Base-by-base conservation (phyloP, 441 rosid genomes). In the Arabidopsis lyrata region DNA sequence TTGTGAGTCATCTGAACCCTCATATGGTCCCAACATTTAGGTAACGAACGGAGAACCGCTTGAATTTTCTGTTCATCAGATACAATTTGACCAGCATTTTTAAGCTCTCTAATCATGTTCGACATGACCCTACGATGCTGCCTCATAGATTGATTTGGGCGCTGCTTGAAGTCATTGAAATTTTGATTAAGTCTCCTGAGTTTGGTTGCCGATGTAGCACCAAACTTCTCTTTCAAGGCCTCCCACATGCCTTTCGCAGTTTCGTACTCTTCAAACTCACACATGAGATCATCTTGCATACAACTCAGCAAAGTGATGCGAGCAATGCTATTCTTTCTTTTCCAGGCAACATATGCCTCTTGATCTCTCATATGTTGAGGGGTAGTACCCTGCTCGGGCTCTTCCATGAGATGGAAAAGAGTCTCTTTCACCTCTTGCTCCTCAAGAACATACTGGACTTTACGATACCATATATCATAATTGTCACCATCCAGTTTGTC, bases 381-480 rank as follows among this genome's bases (percentile, higher is more conserved):
- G 5, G 31, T 29, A 29, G 31, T 29, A 29, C 31, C 31, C 3
- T 29, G 31, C 31, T 29, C 31, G 5, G 31, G 31, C 5, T 29
- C 31, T 29, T 29, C 31, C 31, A 29, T 29, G 31, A 29, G 31
- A 29, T 29, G 31, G 5, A 29, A 29, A 29, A 29, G 31, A 29
- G 31, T 29, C 31, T 29, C 15, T 49, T 48, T 32, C 42, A n/a
- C 69, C 42, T 47, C 47, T 65, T 47, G 56, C 18, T n/a, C 70
- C 3, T 70, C 57, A 4, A 70, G 67, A 27, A 60, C 39, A 35
- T 70, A 70, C 13, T 59, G 18, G 29, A 71, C 29, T 61, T 71
- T 70, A 0, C 16, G 58, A 34, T 70, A 35, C 56, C 59, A 70
- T 4, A 70, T 59, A 58, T 70, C 61, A 6, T 60, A 71, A 53